phyloP scores from a whole-genome alignment of 345 rosid species.

The Gossypium arboreum region DNA sequence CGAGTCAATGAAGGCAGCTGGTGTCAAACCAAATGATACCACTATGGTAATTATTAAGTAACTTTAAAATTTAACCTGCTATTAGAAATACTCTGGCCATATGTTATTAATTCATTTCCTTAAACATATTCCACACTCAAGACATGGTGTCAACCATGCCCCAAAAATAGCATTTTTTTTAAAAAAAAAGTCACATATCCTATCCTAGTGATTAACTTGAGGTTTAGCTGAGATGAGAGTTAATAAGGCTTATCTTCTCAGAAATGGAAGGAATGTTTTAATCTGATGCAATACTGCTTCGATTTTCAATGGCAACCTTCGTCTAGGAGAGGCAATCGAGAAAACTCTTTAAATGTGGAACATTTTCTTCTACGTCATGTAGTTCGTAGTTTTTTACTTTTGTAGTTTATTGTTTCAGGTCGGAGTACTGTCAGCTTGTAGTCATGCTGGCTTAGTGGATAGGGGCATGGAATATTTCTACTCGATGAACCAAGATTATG shows the following conservation, averaged over 20 bases:
- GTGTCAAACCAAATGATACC: slow-evolving; percentile 54
- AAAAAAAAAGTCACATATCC: not conserved
- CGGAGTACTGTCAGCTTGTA: slow-evolving; percentile 62
- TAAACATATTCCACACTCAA: not conserved
- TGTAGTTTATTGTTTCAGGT: slow-evolving; percentile 33
- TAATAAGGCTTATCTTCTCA: not conserved
- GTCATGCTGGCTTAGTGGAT: slow-evolving; percentile 62
- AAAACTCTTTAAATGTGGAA: not conserved
- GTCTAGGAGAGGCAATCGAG: not conserved
- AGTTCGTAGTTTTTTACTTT: slow-evolving; percentile 5
- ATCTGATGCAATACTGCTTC: not conserved
- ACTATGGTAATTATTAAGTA: slow-evolving; percentile 41
- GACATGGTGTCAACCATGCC: not conserved
- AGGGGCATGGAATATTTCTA: slow-evolving; percentile 50
- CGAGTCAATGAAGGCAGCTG: slow-evolving; percentile 53
- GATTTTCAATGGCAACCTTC: not conserved
- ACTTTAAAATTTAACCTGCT: not conserved
- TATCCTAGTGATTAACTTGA: not conserved
- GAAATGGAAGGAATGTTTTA: not conserved
- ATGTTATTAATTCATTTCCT: not conserved
- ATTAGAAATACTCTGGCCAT: not conserved
- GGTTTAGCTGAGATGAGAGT: not conserved
- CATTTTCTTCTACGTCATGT: not conserved
- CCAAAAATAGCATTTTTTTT: not conserved
- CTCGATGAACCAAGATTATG: slow-evolving; percentile 51